Evolutionary conservation across 371 early-diverging fungal genomes (phyloP), one percentile per base, ranked within the genome.

Genomic region (Saksenaea vasiformis): DNA sequence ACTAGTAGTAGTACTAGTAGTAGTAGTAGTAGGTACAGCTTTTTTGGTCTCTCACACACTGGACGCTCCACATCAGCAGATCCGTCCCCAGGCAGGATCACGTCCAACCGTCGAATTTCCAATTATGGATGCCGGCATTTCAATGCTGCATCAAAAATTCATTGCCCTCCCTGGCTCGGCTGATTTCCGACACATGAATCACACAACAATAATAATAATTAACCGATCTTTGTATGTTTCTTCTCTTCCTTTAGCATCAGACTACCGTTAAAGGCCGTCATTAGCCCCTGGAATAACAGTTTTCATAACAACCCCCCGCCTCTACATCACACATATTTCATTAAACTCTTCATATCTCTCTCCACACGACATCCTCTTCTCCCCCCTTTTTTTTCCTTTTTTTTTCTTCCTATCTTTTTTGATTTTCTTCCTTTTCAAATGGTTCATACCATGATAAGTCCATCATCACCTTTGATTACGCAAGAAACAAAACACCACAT

Each of bases 171-270:
- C 24, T 10, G 24, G 51, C 51, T 47, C 51, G 51, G 51, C 51
- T 47, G 51, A 47, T 47, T 47, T 47, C 51, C 51, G 51, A 47
- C 24, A 47, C 39, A 47, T 47, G 51, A 47, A 47, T 47, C 24
- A 26, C 22, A 47, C 24, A 47, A 39, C 22, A 47, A 47, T 47
- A 47, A 47, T 47, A 47, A 47, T 47, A 22, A 47, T 47, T 47
- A 22, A 47, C 51, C 51, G 51, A 26, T 47, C 22, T 47, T 47
- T 47, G 51, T 47, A 22, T 24, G 51, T 47, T 47, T 22, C 51
- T 47, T 22, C 51, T 47, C 51, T 47, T 47, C 24, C 51, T 47
- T 47, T 47, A 47, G 51, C 51, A 22, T 47, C 51, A 47, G 24
- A 47, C 27, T 47, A 47, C 22, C 51, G 22, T 22, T 47, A 22